Evolutionary conservation across 805 yeast species (phyloP), one percentile per base, ranked within the genome.

Genomic region (Suhomyces kilbournensis): DNA sequence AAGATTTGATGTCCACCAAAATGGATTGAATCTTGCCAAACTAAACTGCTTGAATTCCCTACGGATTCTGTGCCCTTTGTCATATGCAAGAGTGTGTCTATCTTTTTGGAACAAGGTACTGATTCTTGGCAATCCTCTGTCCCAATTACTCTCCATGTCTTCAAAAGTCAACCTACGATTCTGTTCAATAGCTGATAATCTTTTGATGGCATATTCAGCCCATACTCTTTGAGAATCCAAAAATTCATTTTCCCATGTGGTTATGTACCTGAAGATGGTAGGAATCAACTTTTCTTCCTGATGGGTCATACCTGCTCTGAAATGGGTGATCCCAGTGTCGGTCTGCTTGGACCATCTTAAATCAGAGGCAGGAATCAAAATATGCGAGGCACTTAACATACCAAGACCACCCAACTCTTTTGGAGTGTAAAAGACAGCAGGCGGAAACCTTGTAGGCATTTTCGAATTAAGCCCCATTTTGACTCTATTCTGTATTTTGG

Each of bases 371-470:
- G 99, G 99, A 58, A 94, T 94, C 56, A 94, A 75, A 47, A 94
- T 90, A 66, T 94, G 99, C 12, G 97, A 90, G 0, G 98, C 98
- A 76, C 97, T 89, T 23, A 94, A 74, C 99, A 94, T 94, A 23
- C 99, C 99, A 44, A 94, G 73, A 44, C 99, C 99, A 48, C 99
- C 99, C 3, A 94, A 72, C 66, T 94, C 99, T 60, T 92, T 93
- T 0, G 99, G 99, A 0, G 99, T 91, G 66, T 94, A 94, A 63
- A 94, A 94, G 0, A 94, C 99, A 3, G 97, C 97, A 0, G 99
- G 99, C 3, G 99, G 99, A 71, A 94, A 94, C 51, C 99, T 78
- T 0, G 97, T 85, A 0, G 99, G 99, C 99, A 94, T 94, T 69
- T 94, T 94, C 12, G 98, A 93, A 62, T 94, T 94, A 55, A 94